phyloP scores from a whole-genome alignment of 2,329 filamentous ascomycete genomes.

The Hypoxylon sp. region DNA sequence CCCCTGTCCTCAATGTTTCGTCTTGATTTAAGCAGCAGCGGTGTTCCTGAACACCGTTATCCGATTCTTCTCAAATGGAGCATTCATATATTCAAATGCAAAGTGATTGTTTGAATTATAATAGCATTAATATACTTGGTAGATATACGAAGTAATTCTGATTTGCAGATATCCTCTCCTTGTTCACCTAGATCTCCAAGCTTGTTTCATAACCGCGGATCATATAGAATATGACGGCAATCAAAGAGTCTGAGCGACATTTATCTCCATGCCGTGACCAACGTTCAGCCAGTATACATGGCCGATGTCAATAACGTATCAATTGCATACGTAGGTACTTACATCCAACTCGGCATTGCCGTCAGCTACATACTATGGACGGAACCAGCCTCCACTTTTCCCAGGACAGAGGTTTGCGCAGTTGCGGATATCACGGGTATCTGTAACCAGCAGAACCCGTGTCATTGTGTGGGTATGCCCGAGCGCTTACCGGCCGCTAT shows the following conservation, averaged over 20 bases:
- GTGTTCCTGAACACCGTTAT: neutral
- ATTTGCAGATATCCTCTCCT: neutral
- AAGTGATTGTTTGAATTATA: too few relatives aligned
- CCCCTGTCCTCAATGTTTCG: neutral
- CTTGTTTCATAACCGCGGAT: constrained; percentile 33
- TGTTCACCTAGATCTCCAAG: constrained; percentile 24
- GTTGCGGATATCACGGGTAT: neutral
- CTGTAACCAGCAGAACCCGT: neutral
- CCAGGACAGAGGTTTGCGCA: neutral
- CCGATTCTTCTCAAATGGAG: neutral
- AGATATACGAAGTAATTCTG: neutral
- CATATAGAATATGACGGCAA: constrained; percentile 25
- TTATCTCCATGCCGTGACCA: constrained; percentile 1
- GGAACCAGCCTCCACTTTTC: constrained; percentile 6
- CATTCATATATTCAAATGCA: too few relatives aligned
- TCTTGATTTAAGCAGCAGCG: neutral
- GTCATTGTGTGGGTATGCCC: neutral
- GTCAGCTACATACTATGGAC: neutral
- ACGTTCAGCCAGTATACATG: neutral
- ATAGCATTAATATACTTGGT: neutral
- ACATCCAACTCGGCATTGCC: neutral
- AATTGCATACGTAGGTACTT: neutral
- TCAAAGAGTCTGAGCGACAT: constrained; percentile 28
- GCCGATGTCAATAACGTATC: neutral
- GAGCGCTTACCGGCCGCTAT: neutral